phyloP scores from a whole-genome alignment of 345 rosid genomes.

The Gossypium stocksii region DNA sequence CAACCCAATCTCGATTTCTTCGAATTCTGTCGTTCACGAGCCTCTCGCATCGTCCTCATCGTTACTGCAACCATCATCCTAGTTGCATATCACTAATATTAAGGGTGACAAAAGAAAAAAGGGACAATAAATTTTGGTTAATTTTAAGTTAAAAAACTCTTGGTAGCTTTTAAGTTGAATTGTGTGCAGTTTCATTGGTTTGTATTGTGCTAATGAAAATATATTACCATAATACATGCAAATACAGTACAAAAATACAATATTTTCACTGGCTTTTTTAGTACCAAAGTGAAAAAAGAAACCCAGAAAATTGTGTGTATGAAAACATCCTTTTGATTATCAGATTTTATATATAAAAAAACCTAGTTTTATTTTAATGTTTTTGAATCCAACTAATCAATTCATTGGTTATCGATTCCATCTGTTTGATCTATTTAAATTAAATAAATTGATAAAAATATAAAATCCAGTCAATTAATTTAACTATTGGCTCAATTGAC shows the following conservation, averaged over 20 bases:
- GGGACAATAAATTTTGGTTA: background rate
- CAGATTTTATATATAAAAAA: too few relatives aligned
- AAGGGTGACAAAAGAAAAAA: slow-evolving; percentile 4
- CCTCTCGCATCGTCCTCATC: slow-evolving; percentile 62
- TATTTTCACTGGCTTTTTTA: too few relatives aligned
- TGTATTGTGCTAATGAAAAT: background rate
- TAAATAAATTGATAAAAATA: too few relatives aligned
- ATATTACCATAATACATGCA: background rate
- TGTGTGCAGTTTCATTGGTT: background rate
- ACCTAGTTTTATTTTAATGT: too few relatives aligned
- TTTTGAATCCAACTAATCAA: too few relatives aligned
- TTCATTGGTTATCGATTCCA: too few relatives aligned
- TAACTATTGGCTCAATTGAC: too few relatives aligned
- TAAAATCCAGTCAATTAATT: too few relatives aligned
- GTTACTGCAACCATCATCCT: slow-evolving; percentile 44
- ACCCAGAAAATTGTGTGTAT: too few relatives aligned
- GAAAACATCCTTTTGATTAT: too few relatives aligned
- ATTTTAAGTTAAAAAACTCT: background rate
- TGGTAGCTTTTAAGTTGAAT: slow-evolving; percentile 11
- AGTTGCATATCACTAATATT: background rate
- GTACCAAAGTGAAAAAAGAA: too few relatives aligned
- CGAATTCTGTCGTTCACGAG: slow-evolving; percentile 90
- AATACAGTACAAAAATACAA: background rate
- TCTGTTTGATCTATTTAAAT: too few relatives aligned
- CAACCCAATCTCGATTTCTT: slow-evolving; percentile 58